A percentile compares a stretch with the other conserved stretches of the same genome.
phyloP scores from a whole-genome alignment of 2,329 filamentous ascomycete species.

The Knufia petricola region DNA sequence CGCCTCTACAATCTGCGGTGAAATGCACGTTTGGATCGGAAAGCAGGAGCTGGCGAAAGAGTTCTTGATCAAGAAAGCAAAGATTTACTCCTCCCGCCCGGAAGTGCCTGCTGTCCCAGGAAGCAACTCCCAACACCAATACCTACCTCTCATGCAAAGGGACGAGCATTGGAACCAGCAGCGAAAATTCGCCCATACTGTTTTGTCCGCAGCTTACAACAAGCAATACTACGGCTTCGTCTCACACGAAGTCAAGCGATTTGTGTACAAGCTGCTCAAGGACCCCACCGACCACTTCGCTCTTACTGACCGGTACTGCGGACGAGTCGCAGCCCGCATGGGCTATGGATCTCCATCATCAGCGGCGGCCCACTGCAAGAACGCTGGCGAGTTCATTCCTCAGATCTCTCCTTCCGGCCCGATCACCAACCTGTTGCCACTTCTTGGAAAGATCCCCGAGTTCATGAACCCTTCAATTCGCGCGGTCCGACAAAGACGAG shows the following conservation, averaged over 20 bases:
- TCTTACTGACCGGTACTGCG: conserved; percentile 23
- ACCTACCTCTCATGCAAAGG: conserved; percentile 20
- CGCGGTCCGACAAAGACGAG: conserved; percentile 21
- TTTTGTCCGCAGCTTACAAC: conserved; percentile 23
- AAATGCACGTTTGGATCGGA: conserved; percentile 24
- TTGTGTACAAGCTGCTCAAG: conserved; percentile 22
- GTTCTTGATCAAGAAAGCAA: conserved; percentile 23
- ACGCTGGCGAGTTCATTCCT: conserved; percentile 24
- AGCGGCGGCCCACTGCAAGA: conserved; percentile 23
- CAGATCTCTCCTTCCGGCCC: conserved; percentile 24
- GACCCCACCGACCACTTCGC: conserved; percentile 24
- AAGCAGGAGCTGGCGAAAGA: conserved; percentile 22
- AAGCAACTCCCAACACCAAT: conserved; percentile 23
- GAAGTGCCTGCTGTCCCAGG: conserved; percentile 23
- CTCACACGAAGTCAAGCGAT: conserved; percentile 22
- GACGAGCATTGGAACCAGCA: conserved; percentile 23
- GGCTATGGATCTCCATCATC: conserved; percentile 22
- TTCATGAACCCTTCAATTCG: conserved; percentile 22
- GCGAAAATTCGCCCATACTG: conserved; percentile 24
- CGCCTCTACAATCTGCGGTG: conserved; percentile 24
- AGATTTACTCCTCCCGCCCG: conserved; percentile 23
- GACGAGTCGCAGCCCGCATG: conserved; percentile 21
- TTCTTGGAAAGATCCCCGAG: conserved; percentile 22
- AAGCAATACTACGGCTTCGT: conserved; percentile 23
- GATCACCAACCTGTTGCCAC: conserved; percentile 22